Percentiles rank a stretch among this genome's conserved stretches.
These are phyloP conservation scores for Daucus carota DNA, from an alignment of 129 eudicot species.

Conservation along the genomic window DH1_v3.0 NC_030381.2:51729501-51730000, in stretches of 20 bases:
- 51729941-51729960: conserved; percentile 24
- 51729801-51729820: background rate
- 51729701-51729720: background rate
- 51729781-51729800: background rate
- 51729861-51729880: background rate
- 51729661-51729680: background rate
- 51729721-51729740: background rate
- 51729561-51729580: conserved; percentile 19
- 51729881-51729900: background rate
- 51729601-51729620: conserved; percentile 35
- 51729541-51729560: conserved; percentile 21
- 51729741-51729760: background rate
- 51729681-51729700: background rate
- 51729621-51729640: conserved; percentile 36
- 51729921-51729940: conserved; percentile 29
- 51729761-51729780: no score
- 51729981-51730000: conserved; percentile 33
- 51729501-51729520: background rate
- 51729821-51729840: background rate
- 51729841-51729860: background rate
- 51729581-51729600: conserved; percentile 40
- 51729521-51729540: conserved; percentile 26
- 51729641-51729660: conserved; percentile 30
- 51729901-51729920: background rate
- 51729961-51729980: conserved; percentile 18